Evolutionary conservation across 1,139 yeast genomes (phyloP), one percentile per base, ranked within the genome.

Genomic region (Nakaseomyces bracarensis): DNA sequence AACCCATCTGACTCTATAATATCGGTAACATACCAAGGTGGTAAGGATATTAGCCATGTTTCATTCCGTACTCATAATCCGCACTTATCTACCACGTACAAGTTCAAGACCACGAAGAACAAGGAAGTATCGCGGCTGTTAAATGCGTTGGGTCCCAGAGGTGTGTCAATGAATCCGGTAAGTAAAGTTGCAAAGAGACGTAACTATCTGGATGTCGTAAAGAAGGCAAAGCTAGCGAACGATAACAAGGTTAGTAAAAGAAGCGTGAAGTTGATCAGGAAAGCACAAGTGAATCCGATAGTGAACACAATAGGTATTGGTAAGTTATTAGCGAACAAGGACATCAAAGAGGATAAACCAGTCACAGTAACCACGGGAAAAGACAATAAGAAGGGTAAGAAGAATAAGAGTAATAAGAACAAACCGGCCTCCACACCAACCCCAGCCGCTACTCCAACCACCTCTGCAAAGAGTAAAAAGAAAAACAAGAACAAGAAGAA

Each of bases 81-180:
- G 1, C 70, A 66, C 14, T 70, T 79, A 11, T 95, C 95, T 2
- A 71, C 79, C 36, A 72, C 83, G 44, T 74, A 82, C 60, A 73
- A 73, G 50, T 75, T 72, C 55, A 71, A 70, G 45, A 79, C 95
- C 0, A 66, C 68, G 48, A 81, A 81, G 53, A 65, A 72, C 38
- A 87, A 87, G 61, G 96, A 87, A 59, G 73, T 89, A 34, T 80
- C 91, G 14, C 74, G 91, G 53, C 61, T 89, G 25, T 66, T 86
- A 59, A 77, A 85, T 30, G 86, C 89, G n/a, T 59, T 87, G 41
- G 96, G 96, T 0, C 96, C 96, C 3, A 71, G 75, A 47, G 91
- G 93, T 2, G 82, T 83, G 8, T 49, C 61, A 11, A 51, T 60
- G 21, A 46, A 48, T 16, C 50, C 53, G n/a, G 48, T 49, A 4